Evolutionary conservation across 768 basidiomycete species (phyloP).

Genomic region (Phaeotremella fagi): DNA sequence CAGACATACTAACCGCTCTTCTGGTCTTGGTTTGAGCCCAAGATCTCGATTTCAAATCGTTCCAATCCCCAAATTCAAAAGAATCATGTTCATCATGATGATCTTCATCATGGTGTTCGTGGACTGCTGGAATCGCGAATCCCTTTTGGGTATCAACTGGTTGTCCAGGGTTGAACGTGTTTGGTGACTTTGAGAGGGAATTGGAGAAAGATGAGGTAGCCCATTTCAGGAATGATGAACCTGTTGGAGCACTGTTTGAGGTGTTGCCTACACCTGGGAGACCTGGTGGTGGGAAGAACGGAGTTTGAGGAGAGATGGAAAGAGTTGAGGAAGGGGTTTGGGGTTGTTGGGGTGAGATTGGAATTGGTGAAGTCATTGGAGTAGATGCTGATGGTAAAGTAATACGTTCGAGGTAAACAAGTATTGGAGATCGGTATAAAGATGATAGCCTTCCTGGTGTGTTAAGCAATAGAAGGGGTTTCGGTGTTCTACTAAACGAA

Average conservation of each 20-base stretch:
- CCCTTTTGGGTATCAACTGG: conserved; percentile 8
- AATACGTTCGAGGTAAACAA: too few relatives aligned
- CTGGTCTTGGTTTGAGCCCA: conserved; percentile 19
- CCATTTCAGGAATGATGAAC: conserved; percentile 26
- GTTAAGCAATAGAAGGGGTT: too few relatives aligned
- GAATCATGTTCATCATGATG: conserved; percentile 36
- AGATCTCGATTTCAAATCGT: conserved; percentile 17
- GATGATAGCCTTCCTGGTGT: too few relatives aligned
- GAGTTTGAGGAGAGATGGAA: conserved; percentile 33
- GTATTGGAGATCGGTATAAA: too few relatives aligned
- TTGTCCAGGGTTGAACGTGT: neutral
- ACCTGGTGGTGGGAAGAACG: conserved; percentile 21
- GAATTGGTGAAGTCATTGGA: conserved; percentile 25
- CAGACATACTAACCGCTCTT: conserved; percentile 29
- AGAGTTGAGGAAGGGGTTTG: conserved; percentile 15
- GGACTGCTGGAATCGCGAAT: conserved; percentile 14
- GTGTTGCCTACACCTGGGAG: conserved; percentile 8
- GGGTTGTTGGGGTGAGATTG: conserved; percentile 13
- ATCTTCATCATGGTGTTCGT: conserved; percentile 2
- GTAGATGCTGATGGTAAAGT: too few relatives aligned
- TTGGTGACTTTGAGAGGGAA: conserved; percentile 22
- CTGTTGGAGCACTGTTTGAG: conserved; percentile 4
- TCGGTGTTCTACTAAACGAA: too few relatives aligned
- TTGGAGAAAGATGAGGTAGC: conserved; percentile 11
- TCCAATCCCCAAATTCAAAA: conserved; percentile 40